phyloP scores from a whole-genome alignment of 768 basidiomycete species.

The Leccinum boreale region DNA sequence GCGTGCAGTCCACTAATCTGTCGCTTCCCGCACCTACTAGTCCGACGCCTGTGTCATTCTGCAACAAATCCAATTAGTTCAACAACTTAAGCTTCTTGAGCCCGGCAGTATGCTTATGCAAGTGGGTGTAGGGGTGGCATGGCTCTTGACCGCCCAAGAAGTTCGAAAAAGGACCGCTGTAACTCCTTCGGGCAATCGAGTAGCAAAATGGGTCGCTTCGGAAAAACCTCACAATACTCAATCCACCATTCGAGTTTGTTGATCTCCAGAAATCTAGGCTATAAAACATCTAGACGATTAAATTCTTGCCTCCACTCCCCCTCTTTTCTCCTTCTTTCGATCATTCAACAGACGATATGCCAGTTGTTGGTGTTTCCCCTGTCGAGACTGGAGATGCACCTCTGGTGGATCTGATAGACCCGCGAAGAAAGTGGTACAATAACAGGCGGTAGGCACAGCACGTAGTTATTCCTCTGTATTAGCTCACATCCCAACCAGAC shows the following conservation, averaged over 20 bases:
- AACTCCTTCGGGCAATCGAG: no score
- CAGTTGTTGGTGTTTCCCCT: constrained; percentile 42
- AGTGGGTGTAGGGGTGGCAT: not conserved
- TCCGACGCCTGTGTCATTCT: no score
- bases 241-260: not conserved
- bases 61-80: no score
- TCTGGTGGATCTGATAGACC: constrained; percentile 58
- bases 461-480: not conserved
- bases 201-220: not conserved
- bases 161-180: no score
- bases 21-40: no score
- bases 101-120: no score
- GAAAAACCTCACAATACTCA: not conserved
- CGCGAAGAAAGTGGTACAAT: constrained; percentile 71
- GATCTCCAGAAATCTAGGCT: not conserved
- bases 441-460: constrained; percentile 53
- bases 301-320: not conserved
- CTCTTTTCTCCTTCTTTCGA: not conserved
- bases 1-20: no score
- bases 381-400: constrained; percentile 29
- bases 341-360: constrained; percentile 31
- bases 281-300: not conserved
- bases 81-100: no score
- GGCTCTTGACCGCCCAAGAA: not conserved
- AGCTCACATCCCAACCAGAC: constrained; percentile 31